Conservation (phyloP, 306 rosid species). For the Malus domestica region DNA sequence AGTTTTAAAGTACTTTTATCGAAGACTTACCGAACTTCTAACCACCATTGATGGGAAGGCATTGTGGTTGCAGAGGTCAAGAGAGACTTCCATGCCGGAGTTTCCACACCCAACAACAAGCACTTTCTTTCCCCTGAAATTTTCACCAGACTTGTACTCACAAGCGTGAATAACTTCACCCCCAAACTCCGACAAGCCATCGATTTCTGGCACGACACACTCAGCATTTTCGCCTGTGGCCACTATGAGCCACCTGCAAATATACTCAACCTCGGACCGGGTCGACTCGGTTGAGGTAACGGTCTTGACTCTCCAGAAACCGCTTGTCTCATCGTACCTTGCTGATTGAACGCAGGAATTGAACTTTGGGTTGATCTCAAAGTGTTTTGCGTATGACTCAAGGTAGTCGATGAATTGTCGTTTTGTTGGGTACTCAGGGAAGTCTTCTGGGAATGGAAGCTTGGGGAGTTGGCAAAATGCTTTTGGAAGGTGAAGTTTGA, state of each 20-base stretch:
- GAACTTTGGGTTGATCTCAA: constrained; percentile 66
- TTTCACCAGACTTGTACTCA: constrained; percentile 77
- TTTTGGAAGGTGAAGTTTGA: constrained; percentile 92
- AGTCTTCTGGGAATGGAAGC: constrained; percentile 63
- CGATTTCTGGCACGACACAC: constrained; percentile 62
- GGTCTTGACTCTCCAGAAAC: constrained; percentile 66
- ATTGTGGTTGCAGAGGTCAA: constrained; percentile 77
- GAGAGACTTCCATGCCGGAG: constrained; percentile 94
- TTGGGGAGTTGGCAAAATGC: constrained; percentile 84
- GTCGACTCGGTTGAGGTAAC: constrained; percentile 17
- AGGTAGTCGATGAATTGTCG: constrained; percentile 72
- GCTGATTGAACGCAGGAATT: constrained; percentile 65
- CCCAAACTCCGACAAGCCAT: constrained; percentile 51
- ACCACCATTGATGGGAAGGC: constrained; percentile 76
- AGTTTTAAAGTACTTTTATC: not conserved
- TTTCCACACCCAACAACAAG: constrained; percentile 92
- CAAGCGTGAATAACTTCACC: constrained; percentile 67
- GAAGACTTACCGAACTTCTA: constrained; percentile 65
- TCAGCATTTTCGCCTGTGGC: constrained; percentile 98
- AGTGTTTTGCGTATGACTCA: constrained; percentile 47
- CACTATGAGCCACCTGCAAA: constrained; percentile 73
- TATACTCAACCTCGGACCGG: constrained; percentile 54
- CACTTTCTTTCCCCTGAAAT: constrained; percentile 67
- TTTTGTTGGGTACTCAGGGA: constrained; percentile 80
- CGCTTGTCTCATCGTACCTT: constrained; percentile 58